These are phyloP conservation scores for Vitrella brassicaformis DNA, from an alignment of 73 alveolate genomes.

Conservation along the genomic window DNA sequence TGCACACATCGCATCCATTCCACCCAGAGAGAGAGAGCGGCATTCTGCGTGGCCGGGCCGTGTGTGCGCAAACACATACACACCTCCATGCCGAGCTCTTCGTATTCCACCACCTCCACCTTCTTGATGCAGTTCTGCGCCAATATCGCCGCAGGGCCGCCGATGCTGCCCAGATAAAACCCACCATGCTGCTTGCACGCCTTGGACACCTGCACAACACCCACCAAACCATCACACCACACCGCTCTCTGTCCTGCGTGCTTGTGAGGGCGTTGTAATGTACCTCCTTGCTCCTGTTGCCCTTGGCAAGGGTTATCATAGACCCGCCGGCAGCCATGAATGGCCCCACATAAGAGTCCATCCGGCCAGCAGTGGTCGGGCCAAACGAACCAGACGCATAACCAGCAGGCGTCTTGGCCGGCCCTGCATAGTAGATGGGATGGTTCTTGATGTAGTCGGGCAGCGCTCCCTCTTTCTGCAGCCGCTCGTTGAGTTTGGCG, in stretches of 20 bases:
- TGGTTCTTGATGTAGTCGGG: constrained; percentile 35
- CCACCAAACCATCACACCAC: not conserved
- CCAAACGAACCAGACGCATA: constrained; percentile 31
- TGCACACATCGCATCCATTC: not conserved
- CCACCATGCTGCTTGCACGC: constrained; percentile 33
- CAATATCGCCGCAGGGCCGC: constrained; percentile 29
- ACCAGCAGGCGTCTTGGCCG: constrained; percentile 27
- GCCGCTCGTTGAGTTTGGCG: constrained; percentile 23
- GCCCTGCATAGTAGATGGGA: constrained; percentile 26
- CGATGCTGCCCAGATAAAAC: constrained; percentile 27
- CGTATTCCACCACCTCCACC: constrained; percentile 28
- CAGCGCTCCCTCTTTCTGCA: constrained; percentile 19
- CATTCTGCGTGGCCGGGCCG: not conserved
- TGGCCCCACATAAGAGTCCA: not conserved
- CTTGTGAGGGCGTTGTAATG: not conserved
- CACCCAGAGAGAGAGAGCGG: not conserved
- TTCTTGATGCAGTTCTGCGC: constrained; percentile 36
- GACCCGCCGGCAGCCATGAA: not conserved
- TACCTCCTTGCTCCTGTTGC: constrained; percentile 24
- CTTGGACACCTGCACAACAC: constrained; percentile 21
- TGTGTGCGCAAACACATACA: not conserved
- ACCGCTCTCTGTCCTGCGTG: not conserved
- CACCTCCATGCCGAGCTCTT: constrained; percentile 34
- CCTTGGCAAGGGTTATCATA: constrained; percentile 28
- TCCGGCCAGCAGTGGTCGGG: constrained; percentile 28